Percentiles rank a stretch among this genome's conserved stretches.
These are phyloP conservation scores for Alternaria arborescens DNA, from an alignment of 2,329 filamentous ascomycete genomes.

Conservation along the genomic window DNA sequence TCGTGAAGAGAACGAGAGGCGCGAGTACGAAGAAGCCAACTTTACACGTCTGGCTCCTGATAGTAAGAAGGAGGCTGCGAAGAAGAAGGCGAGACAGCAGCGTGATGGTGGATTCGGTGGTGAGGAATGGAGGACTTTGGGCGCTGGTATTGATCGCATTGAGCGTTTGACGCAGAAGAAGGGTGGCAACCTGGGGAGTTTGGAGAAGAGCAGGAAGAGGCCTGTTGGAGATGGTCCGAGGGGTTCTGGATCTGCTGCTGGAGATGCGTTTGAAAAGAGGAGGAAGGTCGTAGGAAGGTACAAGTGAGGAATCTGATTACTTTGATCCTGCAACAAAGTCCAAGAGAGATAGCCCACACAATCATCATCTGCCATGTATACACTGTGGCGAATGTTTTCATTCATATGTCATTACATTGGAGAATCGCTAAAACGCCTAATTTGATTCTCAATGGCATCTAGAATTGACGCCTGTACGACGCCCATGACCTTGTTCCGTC, in stretches of 20 bases:
- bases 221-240: slow-evolving; percentile 75
- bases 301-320: slow-evolving; percentile 10
- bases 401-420: neutral
- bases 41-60: slow-evolving; percentile 85
- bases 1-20: slow-evolving; percentile 78
- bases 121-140: slow-evolving; percentile 89
- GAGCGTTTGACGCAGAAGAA: slow-evolving; percentile 80
- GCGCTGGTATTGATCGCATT: slow-evolving; percentile 86
- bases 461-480: neutral
- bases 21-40: slow-evolving; percentile 90
- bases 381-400: neutral
- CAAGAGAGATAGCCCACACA: neutral
- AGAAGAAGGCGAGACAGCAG: slow-evolving; percentile 60
- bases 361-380: neutral
- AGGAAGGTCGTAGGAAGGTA: slow-evolving; percentile 48
- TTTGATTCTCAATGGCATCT: neutral
- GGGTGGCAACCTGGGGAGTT: slow-evolving; percentile 59
- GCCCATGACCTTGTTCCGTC: neutral
- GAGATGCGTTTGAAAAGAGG: slow-evolving; percentile 71
- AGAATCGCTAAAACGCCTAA: neutral
- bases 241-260: slow-evolving; percentile 71
- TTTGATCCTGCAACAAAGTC: neutral
- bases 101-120: slow-evolving; percentile 75
- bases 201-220: slow-evolving; percentile 89
- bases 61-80: slow-evolving; percentile 84